Base-by-base conservation (phyloP, 2,329 filamentous ascomycete genomes). In the Fusarium penzigii region DNA sequence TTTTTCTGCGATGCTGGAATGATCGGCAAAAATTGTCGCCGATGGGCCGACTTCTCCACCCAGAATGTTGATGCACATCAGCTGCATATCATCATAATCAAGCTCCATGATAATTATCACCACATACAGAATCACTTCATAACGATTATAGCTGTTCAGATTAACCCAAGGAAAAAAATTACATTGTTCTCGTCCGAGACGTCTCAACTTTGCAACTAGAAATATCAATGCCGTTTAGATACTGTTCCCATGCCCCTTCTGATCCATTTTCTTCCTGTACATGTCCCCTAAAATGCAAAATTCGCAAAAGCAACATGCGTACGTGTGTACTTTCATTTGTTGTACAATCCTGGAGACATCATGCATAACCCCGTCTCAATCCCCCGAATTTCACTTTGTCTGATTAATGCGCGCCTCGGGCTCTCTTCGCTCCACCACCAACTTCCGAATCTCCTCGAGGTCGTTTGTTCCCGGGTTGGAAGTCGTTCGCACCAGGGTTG, bases 391-490 rank as follows among this genome's bases (percentile, higher is more conserved):
- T 38, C 25, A 40, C 7, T 20, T 25, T 25, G 29, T 50, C 39
- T 32, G 41, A 58, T 66, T 63, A 75, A 41, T 74, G 72, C 17
- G 69, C 70, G 53, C 75, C 75, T 36, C 75, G 66, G 5, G 73
- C 71, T 52, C 75, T 65, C 65, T 77, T 77, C 4, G 72, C 73
- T 17, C 74, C 74, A 16, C 68, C 73, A 4, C 71, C 73, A 17
- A 57, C 67, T 46, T 77, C 75, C 1, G 70, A 72, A 49, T 85
- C 82, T 44, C 83, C 81, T 48, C 82, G 73, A 13, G 80, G 76
- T 29, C 82, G 75, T 69, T 85, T 85, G 58, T 76, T 80, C 5
- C 82, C 81, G 9, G 79, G 78, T 40, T 83, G 81, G 59, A 83
- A 80, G 51, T 85, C 84, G 44, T 76, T 72, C 10, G 78, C 82